Conservation (phyloP, 2,329 filamentous ascomycete species). For the Sclerotiophoma versabilis region DNA sequence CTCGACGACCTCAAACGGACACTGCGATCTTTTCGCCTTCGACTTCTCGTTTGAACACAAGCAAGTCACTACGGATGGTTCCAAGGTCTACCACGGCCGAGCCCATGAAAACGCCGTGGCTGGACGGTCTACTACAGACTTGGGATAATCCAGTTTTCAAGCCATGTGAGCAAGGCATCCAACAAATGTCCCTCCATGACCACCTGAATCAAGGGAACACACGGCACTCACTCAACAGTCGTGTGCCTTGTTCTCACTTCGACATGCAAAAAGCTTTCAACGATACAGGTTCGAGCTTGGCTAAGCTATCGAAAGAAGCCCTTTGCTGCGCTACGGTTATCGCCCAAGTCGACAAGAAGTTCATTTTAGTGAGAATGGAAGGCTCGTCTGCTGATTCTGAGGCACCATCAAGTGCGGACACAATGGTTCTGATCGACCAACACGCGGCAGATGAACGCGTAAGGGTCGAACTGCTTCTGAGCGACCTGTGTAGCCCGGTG, state of each 20-base stretch:
- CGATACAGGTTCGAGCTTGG: constrained; percentile 32
- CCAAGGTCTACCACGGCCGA: constrained; percentile 18
- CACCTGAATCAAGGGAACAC: constrained; percentile 7
- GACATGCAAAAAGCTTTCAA: constrained; percentile 30
- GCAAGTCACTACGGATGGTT: constrained; percentile 44
- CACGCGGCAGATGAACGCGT: constrained; percentile 93
- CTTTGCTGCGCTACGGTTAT: constrained; percentile 67
- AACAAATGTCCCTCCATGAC: constrained; percentile 39
- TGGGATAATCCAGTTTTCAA: constrained; percentile 83
- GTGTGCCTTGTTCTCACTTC: constrained; percentile 18
- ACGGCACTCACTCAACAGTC: constrained; percentile 2
- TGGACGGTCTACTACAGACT: constrained; percentile 64
- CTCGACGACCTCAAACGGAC: constrained; percentile 21
- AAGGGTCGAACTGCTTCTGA: constrained; percentile 76
- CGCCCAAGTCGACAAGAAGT: constrained; percentile 87
- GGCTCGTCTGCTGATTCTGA: constrained; percentile 20
- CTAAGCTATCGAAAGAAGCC: constrained; percentile 65
- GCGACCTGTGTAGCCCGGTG: constrained; percentile 57
- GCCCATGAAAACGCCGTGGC: constrained; percentile 56
- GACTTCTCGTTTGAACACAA: constrained; percentile 30
- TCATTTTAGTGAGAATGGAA: constrained; percentile 73
- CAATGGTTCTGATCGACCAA: constrained; percentile 84
- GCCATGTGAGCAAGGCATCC: constrained; percentile 54
- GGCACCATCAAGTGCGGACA: constrained; percentile 14
- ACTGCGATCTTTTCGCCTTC: background rate